Base-by-base conservation (phyloP, 2,329 filamentous ascomycete species). In the Xylaria sp. region DNA sequence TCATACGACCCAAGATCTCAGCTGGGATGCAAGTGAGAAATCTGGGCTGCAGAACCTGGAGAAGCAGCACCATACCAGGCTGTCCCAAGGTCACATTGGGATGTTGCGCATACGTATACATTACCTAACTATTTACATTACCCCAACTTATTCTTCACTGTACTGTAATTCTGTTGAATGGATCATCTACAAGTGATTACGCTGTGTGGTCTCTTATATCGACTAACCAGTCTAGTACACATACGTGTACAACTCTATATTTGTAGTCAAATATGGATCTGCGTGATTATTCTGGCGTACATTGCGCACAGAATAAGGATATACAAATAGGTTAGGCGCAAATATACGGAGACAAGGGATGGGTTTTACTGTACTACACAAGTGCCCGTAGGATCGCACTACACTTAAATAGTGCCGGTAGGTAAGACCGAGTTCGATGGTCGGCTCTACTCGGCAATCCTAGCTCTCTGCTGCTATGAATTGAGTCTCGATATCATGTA, bases 11-110 rank as follows among this genome's bases (percentile, higher is more conserved):
- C 36, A 31, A 55, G 54, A 59, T 54, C 57, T 66, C 57, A 69
- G 63, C 67, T 69, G 67, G 66, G 62, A 69, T 66, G 67, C 54
- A 66, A 55, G 67, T 51, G 54, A 69, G 15, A 18, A 28, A 55
- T 55, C 28, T 36, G n/a, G 18, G 8, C 7, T 48, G 46, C 8
- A 23, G 46, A 33, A 54, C 28, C 46, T 28, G 49, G 49, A 28
- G 51, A 54, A 54, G 28, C 25, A 54, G 12, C 51, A n/a, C 51
- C 13, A 36, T 36, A 36, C 33, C 33, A 36, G 20, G 20, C 23
- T 25, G 7, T 25, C 6, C 9, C 48, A 25, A 25, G 20, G 23
- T 51, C 33, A 36, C 33, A 36, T 36, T 36, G 33, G n/a, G 41
- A 13, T 52, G 66, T 52, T 46, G 56, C 61, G 66, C 66, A 62